Evolutionary conservation across 108 stramenopile genomes (phyloP), one percentile per base, ranked within the genome.

Genomic region (Skeletonema costatum): DNA sequence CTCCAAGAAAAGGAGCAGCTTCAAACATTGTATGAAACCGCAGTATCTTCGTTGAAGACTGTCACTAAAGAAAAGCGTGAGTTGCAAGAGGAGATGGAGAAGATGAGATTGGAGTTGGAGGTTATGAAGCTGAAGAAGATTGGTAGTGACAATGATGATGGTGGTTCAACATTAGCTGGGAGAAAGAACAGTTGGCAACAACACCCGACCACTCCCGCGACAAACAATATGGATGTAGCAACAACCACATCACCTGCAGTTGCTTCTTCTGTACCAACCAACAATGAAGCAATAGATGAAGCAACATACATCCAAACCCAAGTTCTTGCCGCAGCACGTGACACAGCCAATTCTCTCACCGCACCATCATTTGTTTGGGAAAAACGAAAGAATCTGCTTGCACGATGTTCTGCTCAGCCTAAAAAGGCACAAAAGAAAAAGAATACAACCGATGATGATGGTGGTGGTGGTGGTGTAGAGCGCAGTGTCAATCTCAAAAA

Each of bases 401-500:
- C 8, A 33, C 62, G 71, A 59, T 70, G 69, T 25, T 71, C 61
- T 19, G 60, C 75, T 9, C 8, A 8, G 62, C 44, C 72, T 44
- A 74, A 64, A 16, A 38, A 42, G 58, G 21, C n/a, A 17, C 46
- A 32, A 33, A 32, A 17, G 51, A 4, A 32, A 53, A 73, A 62
- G 61, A 19, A 42, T 13, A 17, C 39, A 41, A 41, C 29, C 33
- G 33, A 39, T 36, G 33, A 3, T 9, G 33, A 41, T 7, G 33
- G 3, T 10, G 38, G 1, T 44, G 36, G 65, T 30, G 83, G 63
- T 32, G 58, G 63, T 3, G 32, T 87, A 32, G 73, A 76, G 29
- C 76, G 79, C 32, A 90, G 87, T 56, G 64, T 75, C 16, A 50
- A 56, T 9, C 46, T 81, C 35, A 82, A 81, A 21, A 75, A 70